phyloP scores from a whole-genome alignment of 2,329 filamentous ascomycete genomes.

The Trichoderma sp. region DNA sequence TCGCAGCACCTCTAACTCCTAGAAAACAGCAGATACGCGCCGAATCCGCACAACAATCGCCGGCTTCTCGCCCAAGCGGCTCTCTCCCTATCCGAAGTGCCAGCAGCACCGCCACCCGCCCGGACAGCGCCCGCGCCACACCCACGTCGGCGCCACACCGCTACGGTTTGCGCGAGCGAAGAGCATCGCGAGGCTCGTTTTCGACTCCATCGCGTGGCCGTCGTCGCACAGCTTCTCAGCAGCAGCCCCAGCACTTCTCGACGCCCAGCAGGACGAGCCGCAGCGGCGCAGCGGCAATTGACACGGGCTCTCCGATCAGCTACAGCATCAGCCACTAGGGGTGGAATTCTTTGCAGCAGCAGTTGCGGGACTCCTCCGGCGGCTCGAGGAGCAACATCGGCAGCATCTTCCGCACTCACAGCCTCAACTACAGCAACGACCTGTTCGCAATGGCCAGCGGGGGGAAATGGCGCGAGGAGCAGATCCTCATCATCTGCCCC shows the following conservation, averaged over 20 bases:
- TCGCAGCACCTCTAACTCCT: not conserved
- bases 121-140: slow-evolving; percentile 1
- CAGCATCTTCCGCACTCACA: not conserved
- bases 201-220: slow-evolving; percentile 26
- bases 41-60: too few relatives aligned
- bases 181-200: slow-evolving; percentile 24
- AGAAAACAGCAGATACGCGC: not conserved
- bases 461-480: slow-evolving; percentile 62
- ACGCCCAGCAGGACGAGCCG: slow-evolving; percentile 5
- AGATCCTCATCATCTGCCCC: slow-evolving; percentile 69
- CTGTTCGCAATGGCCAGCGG: slow-evolving; percentile 50
- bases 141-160: slow-evolving; percentile 25
- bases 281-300: not conserved
- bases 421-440: not conserved
- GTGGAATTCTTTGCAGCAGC: not conserved
- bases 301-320: not conserved
- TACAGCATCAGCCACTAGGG: slow-evolving; percentile 13
- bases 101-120: slow-evolving; percentile 19
- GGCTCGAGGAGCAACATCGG: not conserved
- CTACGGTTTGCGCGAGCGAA: slow-evolving; percentile 28
- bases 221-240: not conserved
- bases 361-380: not conserved
- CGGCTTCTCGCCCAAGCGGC: too few relatives aligned
- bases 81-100: not conserved
- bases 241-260: not conserved